Conservation (phyloP, 225 moss, liverwort and hornwort genomes). For the Pseudisothecium myosuroides region DNA sequence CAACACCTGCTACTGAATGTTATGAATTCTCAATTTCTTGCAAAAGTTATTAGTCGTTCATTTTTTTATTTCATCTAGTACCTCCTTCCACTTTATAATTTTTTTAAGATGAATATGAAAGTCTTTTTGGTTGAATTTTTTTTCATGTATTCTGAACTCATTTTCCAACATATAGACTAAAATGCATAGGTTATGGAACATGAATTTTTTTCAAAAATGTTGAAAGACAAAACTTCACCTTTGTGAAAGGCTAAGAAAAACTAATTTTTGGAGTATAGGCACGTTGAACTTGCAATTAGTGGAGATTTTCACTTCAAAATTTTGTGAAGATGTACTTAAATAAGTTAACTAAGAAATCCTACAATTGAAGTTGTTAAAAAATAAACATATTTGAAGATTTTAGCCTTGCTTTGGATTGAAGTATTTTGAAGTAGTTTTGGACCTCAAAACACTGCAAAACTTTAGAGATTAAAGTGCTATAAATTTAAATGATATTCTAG, state of each 20-base stretch:
- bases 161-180: neutral
- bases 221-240: neutral
- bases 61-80: neutral
- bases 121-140: neutral
- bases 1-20: no score
- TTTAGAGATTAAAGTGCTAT: neutral
- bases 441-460: neutral
- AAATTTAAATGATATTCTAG: neutral
- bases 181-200: no score
- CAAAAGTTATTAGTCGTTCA: rapidly evolving
- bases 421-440: neutral
- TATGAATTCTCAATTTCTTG: neutral
- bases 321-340: neutral
- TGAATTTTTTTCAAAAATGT: neutral
- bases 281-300: rapidly evolving
- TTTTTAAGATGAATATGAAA: neutral
- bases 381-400: neutral
- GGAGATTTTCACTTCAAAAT: neutral
- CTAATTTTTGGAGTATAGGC: rapidly evolving
- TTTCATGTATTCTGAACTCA: no score
- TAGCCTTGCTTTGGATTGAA: neutral
- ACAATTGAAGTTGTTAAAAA: neutral
- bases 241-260: neutral
- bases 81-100: neutral
- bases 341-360: neutral